Evolutionary conservation across 805 yeast species (phyloP), one percentile per base, ranked within the genome.

Genomic region (Candida maltosa): DNA sequence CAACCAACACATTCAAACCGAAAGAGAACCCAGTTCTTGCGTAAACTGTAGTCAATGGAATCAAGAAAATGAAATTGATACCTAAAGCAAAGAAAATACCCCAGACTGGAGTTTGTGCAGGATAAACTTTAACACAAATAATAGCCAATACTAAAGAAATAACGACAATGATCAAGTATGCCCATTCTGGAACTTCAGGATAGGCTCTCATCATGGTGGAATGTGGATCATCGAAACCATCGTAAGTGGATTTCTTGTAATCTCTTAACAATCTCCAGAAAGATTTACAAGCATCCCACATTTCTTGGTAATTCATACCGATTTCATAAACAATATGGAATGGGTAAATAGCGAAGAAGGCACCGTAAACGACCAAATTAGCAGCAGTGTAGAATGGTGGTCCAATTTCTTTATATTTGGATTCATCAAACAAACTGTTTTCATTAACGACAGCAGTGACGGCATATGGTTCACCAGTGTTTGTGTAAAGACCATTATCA

Each of bases 71-170:
- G 28, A 70, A 55, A 42, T 75, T 76, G 28, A 78, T 57, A 16
- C 65, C 78, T 26, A 76, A 46, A 4, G 75, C 67, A 42, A 78
- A 67, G 58, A 77, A 70, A 26, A 78, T 60, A 18, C 75, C 71
- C 83, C 83, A 78, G 16, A 76, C 75, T 14, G 83, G 82, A 4
- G 82, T 74, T 32, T 75, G 58, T 2, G 58, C 61, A 3, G 69
- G 68, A 29, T 56, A 62, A 9, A 58, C 33, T 30, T 47, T 27
- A 10, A 58, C 62, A 33, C 63, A 56, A 3, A 52, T 27, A 11
- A 62, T 51, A 3, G 62, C 66, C 9, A 58, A 49, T 23, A 57
- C 53, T 22, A 58, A 16, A 11, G 65, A 49, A 6, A 58, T 36
- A 7, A 56, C 38, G 38, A 60, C 42, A 5, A 60, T 39, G 12